A percentile compares a stretch with the other conserved stretches of the same genome.
These are phyloP conservation scores for Leishmania tropica DNA, from an alignment of 208 protist species.

Conservation along the genomic window DNA sequence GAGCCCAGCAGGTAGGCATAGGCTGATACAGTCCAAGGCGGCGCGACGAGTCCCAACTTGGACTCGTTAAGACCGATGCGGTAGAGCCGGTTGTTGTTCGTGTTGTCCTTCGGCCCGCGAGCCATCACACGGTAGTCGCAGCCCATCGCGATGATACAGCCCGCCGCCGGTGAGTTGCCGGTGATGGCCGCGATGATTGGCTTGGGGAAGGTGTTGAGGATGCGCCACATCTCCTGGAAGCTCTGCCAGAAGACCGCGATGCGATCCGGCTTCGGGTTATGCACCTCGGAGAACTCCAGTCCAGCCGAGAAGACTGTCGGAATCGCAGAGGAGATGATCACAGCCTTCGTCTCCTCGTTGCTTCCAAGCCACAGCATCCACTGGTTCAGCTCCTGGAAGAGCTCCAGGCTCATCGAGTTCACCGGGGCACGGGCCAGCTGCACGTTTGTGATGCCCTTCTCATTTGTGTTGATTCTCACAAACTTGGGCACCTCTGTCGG, in stretches of 20 bases:
- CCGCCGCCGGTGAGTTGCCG: slow-evolving; percentile 72
- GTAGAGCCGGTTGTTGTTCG: slow-evolving; percentile 46
- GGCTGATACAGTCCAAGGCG: slow-evolving; percentile 50
- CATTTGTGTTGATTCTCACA: slow-evolving; percentile 59
- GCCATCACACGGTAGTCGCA: slow-evolving; percentile 87
- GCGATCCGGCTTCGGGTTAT: slow-evolving; percentile 70
- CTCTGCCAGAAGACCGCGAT: slow-evolving; percentile 65
- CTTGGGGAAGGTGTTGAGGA: slow-evolving; percentile 82
- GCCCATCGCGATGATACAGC: slow-evolving; percentile 79
- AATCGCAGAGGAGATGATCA: slow-evolving; percentile 73
- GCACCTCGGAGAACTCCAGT: slow-evolving; percentile 64
- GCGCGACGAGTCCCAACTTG: slow-evolving; percentile 70
- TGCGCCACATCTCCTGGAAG: slow-evolving; percentile 84
- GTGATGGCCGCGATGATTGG: slow-evolving; percentile 79
- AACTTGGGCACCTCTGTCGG: slow-evolving; percentile 71
- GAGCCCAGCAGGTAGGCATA: slow-evolving; percentile 75
- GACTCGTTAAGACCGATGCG: slow-evolving; percentile 86
- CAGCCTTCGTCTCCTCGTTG: slow-evolving; percentile 68
- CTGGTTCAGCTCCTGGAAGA: slow-evolving; percentile 80
- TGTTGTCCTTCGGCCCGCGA: slow-evolving; percentile 48
- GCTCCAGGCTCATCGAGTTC: slow-evolving; percentile 77
- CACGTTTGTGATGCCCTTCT: slow-evolving; percentile 63
- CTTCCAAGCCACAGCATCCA: slow-evolving; percentile 86
- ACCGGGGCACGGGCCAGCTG: slow-evolving; percentile 59
- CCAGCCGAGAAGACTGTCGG: slow-evolving; percentile 83